A percentile compares a stretch with the other conserved stretches of the same genome.
phyloP scores from a whole-genome alignment of 1,284 basidiomycete species.

The Marasmius oreades region DNA sequence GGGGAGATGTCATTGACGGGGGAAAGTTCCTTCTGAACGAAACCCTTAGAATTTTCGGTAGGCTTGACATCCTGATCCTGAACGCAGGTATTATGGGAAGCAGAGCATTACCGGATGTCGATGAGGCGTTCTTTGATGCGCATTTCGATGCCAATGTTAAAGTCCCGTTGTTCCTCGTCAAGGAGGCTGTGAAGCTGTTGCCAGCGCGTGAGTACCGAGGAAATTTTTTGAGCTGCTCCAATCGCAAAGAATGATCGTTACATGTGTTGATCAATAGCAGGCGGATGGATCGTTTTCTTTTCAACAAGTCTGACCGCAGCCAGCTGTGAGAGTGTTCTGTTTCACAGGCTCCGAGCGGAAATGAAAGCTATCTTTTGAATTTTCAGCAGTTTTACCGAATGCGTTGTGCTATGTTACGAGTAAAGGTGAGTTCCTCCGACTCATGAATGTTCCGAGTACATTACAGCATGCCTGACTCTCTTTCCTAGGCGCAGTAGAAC shows the following conservation, averaged over 20 bases:
- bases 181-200: conserved; percentile 41
- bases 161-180: conserved; percentile 52
- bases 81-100: conserved; percentile 53
- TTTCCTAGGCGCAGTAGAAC: conserved; percentile 46
- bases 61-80: conserved; percentile 52
- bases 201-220: conserved; percentile 34
- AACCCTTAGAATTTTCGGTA: conserved; percentile 44
- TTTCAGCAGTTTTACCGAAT: conserved; percentile 37
- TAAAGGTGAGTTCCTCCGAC: conserved; percentile 27
- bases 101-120: conserved; percentile 40
- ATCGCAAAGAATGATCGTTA: neutral
- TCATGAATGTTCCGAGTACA: neutral
- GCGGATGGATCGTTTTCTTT: conserved; percentile 53
- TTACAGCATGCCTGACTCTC: neutral
- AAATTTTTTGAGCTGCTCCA: neutral
- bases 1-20: conserved; percentile 40
- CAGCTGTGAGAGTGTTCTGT: conserved; percentile 25
- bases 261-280: conserved; percentile 26
- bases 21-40: conserved; percentile 41
- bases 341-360: neutral
- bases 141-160: conserved; percentile 55
- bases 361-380: conserved; percentile 4
- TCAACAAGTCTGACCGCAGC: conserved; percentile 46
- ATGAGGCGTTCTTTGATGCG: conserved; percentile 46
- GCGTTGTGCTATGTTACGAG: conserved; percentile 48